phyloP scores from a whole-genome alignment of 805 yeast genomes.

The Naumovozyma baii region DNA sequence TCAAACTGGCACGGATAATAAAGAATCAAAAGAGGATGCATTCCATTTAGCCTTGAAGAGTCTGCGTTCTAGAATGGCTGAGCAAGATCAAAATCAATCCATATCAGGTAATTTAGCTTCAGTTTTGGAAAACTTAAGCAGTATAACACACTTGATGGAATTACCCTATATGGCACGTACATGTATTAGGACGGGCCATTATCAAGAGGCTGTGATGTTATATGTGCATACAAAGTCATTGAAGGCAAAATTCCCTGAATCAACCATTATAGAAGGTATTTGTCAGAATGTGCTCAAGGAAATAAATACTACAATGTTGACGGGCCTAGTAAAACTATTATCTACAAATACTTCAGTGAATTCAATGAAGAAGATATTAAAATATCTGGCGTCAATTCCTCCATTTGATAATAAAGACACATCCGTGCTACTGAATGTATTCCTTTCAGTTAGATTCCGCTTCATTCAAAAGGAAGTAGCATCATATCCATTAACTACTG shows the following conservation, averaged over 20 bases:
- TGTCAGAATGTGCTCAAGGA: conserved; percentile 21
- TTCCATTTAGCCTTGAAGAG: conserved; percentile 24
- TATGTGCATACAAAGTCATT: conserved; percentile 65
- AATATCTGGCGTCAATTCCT: conserved; percentile 62
- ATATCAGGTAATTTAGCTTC: conserved; percentile 23
- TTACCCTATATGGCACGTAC: conserved; percentile 73
- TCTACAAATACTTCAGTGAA: conserved; percentile 71
- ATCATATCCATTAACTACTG: conserved; percentile 24
- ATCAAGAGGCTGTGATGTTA: conserved; percentile 81
- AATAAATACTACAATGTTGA: conserved; percentile 47
- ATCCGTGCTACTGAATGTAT: conserved; percentile 40
- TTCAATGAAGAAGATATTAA: conserved; percentile 66
- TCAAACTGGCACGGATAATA: conserved; percentile 11
- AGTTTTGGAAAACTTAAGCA: conserved; percentile 54
- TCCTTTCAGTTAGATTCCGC: conserved; percentile 55
- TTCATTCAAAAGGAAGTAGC: conserved; percentile 56
- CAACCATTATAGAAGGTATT: conserved; percentile 23
- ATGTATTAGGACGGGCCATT: conserved; percentile 80
- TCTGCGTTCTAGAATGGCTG: conserved; percentile 13
- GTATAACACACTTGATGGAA: conserved; percentile 68
- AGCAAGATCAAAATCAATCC: conserved; percentile 7
- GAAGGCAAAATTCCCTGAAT: conserved; percentile 52
- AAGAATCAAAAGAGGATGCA: conserved; percentile 18
- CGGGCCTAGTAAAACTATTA: conserved; percentile 57
- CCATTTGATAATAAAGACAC: conserved; percentile 34